Conservation (phyloP, 345 rosid genomes). For the Raphanus sativus region DNA sequence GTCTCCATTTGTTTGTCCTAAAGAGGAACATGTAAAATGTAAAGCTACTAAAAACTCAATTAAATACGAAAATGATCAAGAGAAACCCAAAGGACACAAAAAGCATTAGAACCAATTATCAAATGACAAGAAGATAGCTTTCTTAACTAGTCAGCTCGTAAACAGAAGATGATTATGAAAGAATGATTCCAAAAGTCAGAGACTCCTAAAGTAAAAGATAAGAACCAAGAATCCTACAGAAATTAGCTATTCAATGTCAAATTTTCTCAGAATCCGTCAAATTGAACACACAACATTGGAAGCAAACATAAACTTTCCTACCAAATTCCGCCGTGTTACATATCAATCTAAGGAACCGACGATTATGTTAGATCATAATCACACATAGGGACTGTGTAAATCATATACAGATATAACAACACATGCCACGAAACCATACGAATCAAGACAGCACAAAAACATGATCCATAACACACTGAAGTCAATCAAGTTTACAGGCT, state of each 20-base stretch:
- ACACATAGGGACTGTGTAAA: background rate
- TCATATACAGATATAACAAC: background rate
- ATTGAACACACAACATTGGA: background rate
- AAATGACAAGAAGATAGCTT: background rate
- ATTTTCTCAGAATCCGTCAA: background rate
- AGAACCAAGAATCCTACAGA: background rate
- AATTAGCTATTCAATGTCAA: background rate
- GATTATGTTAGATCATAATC: background rate
- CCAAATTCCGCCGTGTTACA: background rate
- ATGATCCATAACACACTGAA: background rate
- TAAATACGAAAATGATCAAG: background rate
- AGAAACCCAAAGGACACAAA: background rate
- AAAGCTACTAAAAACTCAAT: background rate
- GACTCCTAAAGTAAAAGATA: background rate
- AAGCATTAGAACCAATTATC: background rate
- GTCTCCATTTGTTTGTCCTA: slow-evolving; percentile 43
- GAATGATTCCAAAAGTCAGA: background rate
- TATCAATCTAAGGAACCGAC: background rate
- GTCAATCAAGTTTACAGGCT: background rate
- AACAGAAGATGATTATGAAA: background rate
- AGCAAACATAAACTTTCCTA: background rate
- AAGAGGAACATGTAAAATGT: background rate
- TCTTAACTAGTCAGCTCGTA: background rate
- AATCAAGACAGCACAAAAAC: background rate
- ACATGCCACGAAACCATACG: background rate